Evolutionary conservation across 2,329 filamentous ascomycete species (phyloP).

Genomic region (Xylariales sp.): DNA sequence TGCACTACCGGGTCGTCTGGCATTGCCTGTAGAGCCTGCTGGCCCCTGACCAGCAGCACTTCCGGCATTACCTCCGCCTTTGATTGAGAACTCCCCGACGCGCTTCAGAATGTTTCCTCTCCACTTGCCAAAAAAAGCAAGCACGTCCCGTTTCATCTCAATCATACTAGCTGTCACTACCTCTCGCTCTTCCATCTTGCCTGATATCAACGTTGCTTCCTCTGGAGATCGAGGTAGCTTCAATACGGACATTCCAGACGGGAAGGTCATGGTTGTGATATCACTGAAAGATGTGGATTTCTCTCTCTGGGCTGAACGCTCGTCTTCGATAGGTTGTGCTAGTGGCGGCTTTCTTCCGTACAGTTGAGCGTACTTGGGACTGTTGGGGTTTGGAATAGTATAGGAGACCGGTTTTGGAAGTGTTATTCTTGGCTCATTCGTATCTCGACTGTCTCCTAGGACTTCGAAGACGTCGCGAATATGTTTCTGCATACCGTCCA

Average conservation of each 20-base stretch:
- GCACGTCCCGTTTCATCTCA: constrained; percentile 64
- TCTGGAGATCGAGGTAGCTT: constrained; percentile 24
- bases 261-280: constrained; percentile 3
- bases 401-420: constrained; percentile 19
- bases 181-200: constrained; percentile 31
- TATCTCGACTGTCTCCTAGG: constrained; percentile 27
- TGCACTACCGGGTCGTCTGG: constrained; percentile 29
- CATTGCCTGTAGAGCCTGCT: constrained; percentile 21
- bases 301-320: constrained; percentile 9
- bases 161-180: constrained; percentile 33
- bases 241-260: constrained; percentile 5
- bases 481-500: constrained; percentile 50
- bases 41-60: constrained; percentile 16
- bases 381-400: constrained; percentile 28
- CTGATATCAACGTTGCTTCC: constrained; percentile 23
- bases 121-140: constrained; percentile 79
- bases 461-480: constrained; percentile 49
- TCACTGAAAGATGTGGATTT: constrained; percentile 22
- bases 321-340: constrained; percentile 14
- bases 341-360: constrained; percentile 19
- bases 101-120: constrained; percentile 64
- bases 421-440: constrained; percentile 18
- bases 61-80: constrained; percentile 28
- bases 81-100: constrained; percentile 62
- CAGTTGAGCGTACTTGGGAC: constrained; percentile 21